Conservation (phyloP, 441 rosid genomes). For the Adansonia gregorii region DNA sequence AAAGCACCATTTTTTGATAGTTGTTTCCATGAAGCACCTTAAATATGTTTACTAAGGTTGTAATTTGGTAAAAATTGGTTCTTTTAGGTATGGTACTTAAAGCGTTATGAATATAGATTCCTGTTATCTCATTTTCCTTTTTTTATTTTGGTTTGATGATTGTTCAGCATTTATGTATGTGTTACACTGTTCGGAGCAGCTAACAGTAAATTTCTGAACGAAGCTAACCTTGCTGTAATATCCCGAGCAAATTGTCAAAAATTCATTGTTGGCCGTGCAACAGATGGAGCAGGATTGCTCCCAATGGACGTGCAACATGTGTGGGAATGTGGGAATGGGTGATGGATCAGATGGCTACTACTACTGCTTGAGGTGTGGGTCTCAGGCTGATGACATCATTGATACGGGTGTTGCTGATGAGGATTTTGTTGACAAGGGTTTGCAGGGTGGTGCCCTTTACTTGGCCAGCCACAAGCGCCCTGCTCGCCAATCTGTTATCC, state of each 20-base stretch:
- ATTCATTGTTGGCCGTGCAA: not conserved
- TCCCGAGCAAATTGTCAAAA: not conserved
- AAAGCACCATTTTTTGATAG: not conserved
- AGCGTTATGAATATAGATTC: not conserved
- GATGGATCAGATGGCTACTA: conserved; percentile 49
- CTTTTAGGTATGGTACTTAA: not conserved
- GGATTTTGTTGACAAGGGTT: conserved; percentile 50
- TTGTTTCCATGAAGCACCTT: not conserved
- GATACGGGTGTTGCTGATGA: conserved; percentile 62
- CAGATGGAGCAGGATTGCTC: conserved; percentile 25
- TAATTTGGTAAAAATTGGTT: not conserved
- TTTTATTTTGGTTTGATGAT: not conserved
- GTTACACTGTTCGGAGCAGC: not conserved
- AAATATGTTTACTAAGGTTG: conserved; percentile 5
- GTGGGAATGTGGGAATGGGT: conserved; percentile 48
- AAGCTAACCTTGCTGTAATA: not conserved
- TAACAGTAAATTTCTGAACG: not conserved
- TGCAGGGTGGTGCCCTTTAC: conserved; percentile 47
- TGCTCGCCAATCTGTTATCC: conserved; percentile 17
- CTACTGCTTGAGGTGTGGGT: conserved; percentile 49
- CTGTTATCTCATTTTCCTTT: not conserved
- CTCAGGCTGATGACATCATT: conserved; percentile 51
- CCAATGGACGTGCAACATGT: conserved; percentile 36
- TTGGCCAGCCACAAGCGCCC: conserved; percentile 41
- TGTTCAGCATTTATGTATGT: not conserved